Evolutionary conservation across 2,329 filamentous ascomycete species (phyloP).

Genomic region (Xylaria sp.): DNA sequence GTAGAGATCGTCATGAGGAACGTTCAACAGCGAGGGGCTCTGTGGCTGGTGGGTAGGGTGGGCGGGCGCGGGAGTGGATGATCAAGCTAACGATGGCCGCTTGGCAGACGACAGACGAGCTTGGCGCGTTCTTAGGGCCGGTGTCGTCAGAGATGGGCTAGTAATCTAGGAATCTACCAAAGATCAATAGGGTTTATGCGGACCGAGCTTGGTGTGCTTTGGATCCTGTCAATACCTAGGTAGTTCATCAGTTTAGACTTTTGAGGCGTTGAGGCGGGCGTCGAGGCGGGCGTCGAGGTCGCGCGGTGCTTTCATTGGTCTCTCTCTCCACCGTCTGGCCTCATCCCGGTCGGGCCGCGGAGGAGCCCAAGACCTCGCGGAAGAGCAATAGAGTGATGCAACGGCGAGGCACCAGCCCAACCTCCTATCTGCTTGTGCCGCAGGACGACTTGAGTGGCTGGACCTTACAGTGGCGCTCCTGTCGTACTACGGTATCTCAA

Average conservation of each 20-base stretch:
- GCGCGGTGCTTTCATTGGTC: too few species aligned
- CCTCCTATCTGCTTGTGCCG: too few species aligned
- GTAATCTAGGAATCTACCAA: too few species aligned
- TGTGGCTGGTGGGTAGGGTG: slow-evolving; percentile 3
- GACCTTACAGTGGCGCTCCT: background rate
- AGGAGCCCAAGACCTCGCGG: background rate
- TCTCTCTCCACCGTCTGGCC: too few species aligned
- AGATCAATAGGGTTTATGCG: background rate
- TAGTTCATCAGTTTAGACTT: too few species aligned
- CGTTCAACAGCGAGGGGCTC: slow-evolving; percentile 27
- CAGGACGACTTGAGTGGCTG: background rate
- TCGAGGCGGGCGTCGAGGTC: too few species aligned
- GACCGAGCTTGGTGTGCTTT: background rate
- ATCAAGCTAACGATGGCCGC: slow-evolving; percentile 16
- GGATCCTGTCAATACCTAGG: background rate
- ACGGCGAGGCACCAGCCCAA: too few species aligned
- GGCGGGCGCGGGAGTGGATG: slow-evolving; percentile 11
- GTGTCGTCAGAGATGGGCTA: background rate
- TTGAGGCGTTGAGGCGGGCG: too few species aligned
- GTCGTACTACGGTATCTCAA: background rate
- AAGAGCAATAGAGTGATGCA: background rate
- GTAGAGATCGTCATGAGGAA: slow-evolving; percentile 29
- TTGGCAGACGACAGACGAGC: background rate
- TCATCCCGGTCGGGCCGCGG: background rate
- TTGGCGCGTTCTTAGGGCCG: background rate